These are phyloP conservation scores for Guyanaporus albipodus DNA, from an alignment of 768 basidiomycete genomes.

Conservation along the genomic window DNA sequence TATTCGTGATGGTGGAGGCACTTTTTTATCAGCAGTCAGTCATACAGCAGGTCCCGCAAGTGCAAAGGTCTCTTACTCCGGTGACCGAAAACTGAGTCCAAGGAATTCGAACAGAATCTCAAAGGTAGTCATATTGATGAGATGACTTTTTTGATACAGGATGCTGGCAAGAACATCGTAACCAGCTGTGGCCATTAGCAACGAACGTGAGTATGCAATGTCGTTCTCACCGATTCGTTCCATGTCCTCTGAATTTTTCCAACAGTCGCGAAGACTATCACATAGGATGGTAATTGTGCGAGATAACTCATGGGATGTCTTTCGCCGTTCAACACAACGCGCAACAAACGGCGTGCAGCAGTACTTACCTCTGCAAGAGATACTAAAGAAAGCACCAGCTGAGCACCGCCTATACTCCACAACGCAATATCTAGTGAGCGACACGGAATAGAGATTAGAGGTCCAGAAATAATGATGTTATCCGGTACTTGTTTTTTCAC, in stretches of 20 bases:
- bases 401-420: slow-evolving; percentile 82
- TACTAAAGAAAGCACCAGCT: slow-evolving; percentile 66
- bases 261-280: slow-evolving; percentile 77
- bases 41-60: not conserved
- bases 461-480: slow-evolving; percentile 34
- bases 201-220: not conserved
- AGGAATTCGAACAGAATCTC: slow-evolving; percentile 84
- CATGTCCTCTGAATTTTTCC: slow-evolving; percentile 96
- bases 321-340: not conserved
- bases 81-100: slow-evolving; percentile 76
- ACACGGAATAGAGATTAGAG: slow-evolving; percentile 58
- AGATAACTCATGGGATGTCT: slow-evolving; percentile 78
- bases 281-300: slow-evolving; percentile 66
- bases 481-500: not conserved
- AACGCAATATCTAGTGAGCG: slow-evolving; percentile 68
- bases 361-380: slow-evolving; percentile 65
- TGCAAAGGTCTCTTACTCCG: slow-evolving; percentile 53
- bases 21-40: slow-evolving; percentile 36
- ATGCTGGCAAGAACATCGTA: slow-evolving; percentile 83
- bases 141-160: slow-evolving; percentile 61
- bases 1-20: slow-evolving; percentile 77
- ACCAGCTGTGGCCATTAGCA: slow-evolving; percentile 51
- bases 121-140: slow-evolving; percentile 78
- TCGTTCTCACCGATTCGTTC: slow-evolving; percentile 70
- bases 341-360: not conserved